Base-by-base conservation (phyloP, 2,329 filamentous ascomycete species). In the Colletotrichum sojae region DNA sequence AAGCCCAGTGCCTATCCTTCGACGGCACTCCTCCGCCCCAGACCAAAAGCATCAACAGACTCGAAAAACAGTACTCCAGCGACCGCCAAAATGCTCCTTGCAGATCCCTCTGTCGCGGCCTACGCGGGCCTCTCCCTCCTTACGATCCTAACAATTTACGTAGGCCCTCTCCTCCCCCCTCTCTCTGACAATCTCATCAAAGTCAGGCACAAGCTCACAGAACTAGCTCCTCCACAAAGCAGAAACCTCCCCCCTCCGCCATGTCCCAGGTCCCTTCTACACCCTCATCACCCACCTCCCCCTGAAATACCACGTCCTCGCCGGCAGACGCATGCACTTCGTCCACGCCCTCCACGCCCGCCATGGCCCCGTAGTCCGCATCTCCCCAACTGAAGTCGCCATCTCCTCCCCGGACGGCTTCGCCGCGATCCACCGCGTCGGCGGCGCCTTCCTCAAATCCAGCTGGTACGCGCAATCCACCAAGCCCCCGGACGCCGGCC, bases 331-430 rank as follows among this genome's bases (percentile, higher is more conserved):
- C 20, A 69, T 69, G 48, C 55, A 59, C 49, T 63, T 48, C 54
- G 49, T 69, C n/a, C 61, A 69, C 54, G 39, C 46, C n/a, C 66
- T 69, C 8, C 66, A 69, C 16, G 22, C 46, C 10, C 22, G 18
- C 13, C 39, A 69, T 43, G 67, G 67, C 12, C 56, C 62, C 5
- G 27, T 69, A 0, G 67, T 69, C 4, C 67, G 67, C 40, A 65
- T 69, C 31, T 63, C 62, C 10, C 67, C 67, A 10, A 31, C 39
- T 15, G 55, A 69, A 15, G 67, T 69, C n/a, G 45, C 67, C 40
- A 20, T 69, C 16, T 22, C 53, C 10, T 39, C 43, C 13, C 60
- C 55, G 18, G 55, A 64, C 3, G 60, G 40, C 61, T 54, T 58
- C 39, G 20, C 49, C 60, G 27, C 53, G 20, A 69, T 69, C 40